Percentiles rank a stretch among this genome's conserved stretches.
Conservation (phyloP, 2,329 filamentous ascomycete species). For the Akanthomyces uredinophilus region DNA sequence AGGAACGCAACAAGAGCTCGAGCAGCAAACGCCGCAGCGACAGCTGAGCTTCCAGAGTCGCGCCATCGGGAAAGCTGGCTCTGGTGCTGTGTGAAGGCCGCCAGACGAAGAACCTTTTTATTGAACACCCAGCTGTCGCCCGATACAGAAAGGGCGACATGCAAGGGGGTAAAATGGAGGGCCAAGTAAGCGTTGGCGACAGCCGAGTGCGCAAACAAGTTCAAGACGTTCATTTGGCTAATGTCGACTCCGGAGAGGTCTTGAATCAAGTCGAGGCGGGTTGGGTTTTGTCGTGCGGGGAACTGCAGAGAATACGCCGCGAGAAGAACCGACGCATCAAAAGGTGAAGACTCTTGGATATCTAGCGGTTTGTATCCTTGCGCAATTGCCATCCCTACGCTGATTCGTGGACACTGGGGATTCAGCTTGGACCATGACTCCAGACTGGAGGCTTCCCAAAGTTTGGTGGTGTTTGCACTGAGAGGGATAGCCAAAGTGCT, state of each 20-base stretch:
- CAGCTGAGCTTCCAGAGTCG: conserved; percentile 38
- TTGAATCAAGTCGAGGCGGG: conserved; percentile 24
- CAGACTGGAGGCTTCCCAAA: conserved; percentile 45
- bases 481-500: conserved; percentile 41
- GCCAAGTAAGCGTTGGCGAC: conserved; percentile 51
- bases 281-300: conserved; percentile 27
- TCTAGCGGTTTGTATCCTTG: conserved; percentile 32
- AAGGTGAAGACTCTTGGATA: conserved; percentile 29
- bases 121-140: conserved; percentile 56
- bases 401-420: conserved; percentile 22
- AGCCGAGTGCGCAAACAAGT: conserved; percentile 40
- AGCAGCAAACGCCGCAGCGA: conserved; percentile 46
- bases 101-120: conserved; percentile 43
- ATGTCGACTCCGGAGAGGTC: conserved; percentile 22
- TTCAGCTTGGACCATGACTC: conserved; percentile 41
- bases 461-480: conserved; percentile 35
- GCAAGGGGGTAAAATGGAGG: conserved; percentile 53
- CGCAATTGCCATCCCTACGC: conserved; percentile 26
- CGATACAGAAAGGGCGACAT: conserved; percentile 51
- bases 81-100: conserved; percentile 43
- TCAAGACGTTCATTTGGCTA: conserved; percentile 27
- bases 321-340: conserved; percentile 39
- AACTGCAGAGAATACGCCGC: conserved; percentile 34
- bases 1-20: conserved; percentile 46
- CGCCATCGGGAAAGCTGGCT: conserved; percentile 42